Conservation (phyloP, 192 early-diverging fungal species). For the Helicostylum pulchrum region DNA sequence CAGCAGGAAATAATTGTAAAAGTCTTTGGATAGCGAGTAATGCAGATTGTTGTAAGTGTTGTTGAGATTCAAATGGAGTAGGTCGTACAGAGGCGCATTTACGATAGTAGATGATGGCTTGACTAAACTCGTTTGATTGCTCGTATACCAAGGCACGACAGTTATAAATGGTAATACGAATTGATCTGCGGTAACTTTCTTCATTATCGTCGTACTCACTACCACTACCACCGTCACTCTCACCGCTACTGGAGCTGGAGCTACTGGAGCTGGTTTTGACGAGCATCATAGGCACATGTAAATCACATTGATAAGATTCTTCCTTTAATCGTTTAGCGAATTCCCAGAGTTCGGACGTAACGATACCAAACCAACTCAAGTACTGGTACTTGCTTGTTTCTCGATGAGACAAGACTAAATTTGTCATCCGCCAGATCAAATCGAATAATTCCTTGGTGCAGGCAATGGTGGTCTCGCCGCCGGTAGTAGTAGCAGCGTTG, state of each 20-base stretch:
- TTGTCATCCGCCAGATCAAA: constrained; percentile 6
- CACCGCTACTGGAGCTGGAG: neutral
- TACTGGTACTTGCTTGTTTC: constrained; percentile 13
- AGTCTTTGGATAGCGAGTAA: constrained; percentile 8
- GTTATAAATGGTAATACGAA: constrained; percentile 12
- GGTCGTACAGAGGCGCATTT: constrained; percentile 12
- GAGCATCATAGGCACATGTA: neutral
- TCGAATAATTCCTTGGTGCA: constrained; percentile 11
- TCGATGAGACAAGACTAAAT: constrained; percentile 7
- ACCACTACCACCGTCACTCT: neutral
- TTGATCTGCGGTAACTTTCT: constrained; percentile 16
- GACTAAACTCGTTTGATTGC: neutral
- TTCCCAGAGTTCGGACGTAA: constrained; percentile 12
- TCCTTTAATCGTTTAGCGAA: constrained; percentile 16
- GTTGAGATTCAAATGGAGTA: constrained; percentile 4
- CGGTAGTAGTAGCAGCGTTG: neutral
- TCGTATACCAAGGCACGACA: constrained; percentile 12
- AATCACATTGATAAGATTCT: constrained; percentile 2
- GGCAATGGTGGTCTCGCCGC: neutral
- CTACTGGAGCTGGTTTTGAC: neutral
- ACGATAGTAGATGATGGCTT: constrained; percentile 11
- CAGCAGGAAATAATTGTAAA: neutral
- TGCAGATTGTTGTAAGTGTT: constrained; percentile 14
- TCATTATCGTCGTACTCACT: neutral
- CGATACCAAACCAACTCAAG: constrained; percentile 13